Base-by-base conservation (phyloP, 2,329 filamentous ascomycete species). In the Aspergillus neotritici region DNA sequence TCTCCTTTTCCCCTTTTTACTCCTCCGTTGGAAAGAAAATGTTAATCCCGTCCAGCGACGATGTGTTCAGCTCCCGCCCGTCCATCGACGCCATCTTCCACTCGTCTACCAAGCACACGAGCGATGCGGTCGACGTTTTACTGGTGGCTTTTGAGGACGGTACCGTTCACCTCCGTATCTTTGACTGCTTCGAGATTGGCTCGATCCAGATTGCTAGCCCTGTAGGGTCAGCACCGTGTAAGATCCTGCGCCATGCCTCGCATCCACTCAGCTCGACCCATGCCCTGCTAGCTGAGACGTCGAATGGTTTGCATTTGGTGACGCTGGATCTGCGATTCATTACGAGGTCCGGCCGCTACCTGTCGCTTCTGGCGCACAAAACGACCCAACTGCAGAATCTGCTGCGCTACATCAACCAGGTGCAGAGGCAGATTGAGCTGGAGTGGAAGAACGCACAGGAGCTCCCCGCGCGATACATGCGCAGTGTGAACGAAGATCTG, bases 381-480 rank as follows among this genome's bases (percentile, higher is more conserved):
- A 84, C 88, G 4, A 94, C 90, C 0, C 86, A 87, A 34, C 68
- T 97, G 12, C 87, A 95, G 56, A 94, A 93, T 51, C 67, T 97
- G 10, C 70, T 96, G 6, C 77, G 88, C 37, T 97, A 98, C 60
- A 77, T 95, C 34, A 82, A 81, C 43, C 87, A 95, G 61, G 82
- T 86, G 0, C 81, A 93, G 49, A 74, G 79, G 29, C 86, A 91
- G 51, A 86, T 96, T 70, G 73, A 82, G 16, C 76, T 82, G 3
- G 90, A 95, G 62, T 95, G 87, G 80, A 86, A 86, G 56, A 84
- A 86, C 30, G 83, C 87, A 2, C 80, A 87, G 49, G 86, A 94
- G 44, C 72, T 96, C 5, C 87, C 89, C 0, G 74, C 71, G 10
- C 79, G 82, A n/a, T 94, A 94, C 62, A 75, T 95, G 46, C 76